These are phyloP conservation scores for Skeletonema menzelii DNA, from an alignment of 108 stramenopile species.

Conservation along the genomic window DNA sequence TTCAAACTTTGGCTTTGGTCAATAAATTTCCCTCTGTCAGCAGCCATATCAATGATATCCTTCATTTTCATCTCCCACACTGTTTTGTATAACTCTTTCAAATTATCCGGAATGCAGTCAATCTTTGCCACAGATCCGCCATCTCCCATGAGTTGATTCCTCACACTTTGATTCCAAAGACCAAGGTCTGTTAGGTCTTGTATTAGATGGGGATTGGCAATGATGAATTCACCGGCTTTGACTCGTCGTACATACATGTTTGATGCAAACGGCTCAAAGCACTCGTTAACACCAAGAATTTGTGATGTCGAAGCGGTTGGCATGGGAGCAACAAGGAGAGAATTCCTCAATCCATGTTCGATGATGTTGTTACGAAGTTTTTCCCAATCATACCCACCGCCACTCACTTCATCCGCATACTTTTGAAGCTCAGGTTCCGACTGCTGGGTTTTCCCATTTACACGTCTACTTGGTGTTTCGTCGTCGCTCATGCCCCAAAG, in stretches of 20 bases:
- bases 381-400: conserved; percentile 88
- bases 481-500: conserved; percentile 85
- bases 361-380: conserved; percentile 74
- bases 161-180: conserved; percentile 89
- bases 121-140: conserved; percentile 90
- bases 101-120: conserved; percentile 65
- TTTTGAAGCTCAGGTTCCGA: conserved; percentile 10
- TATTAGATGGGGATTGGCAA: conserved; percentile 95
- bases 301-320: conserved; percentile 98
- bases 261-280: conserved; percentile 96
- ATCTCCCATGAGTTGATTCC: conserved; percentile 94
- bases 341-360: conserved; percentile 86
- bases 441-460: background rate
- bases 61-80: conserved; percentile 99
- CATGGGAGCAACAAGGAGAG: conserved; percentile 96
- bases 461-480: conserved; percentile 60
- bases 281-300: conserved; percentile 97
- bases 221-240: conserved; percentile 97
- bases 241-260: conserved; percentile 96
- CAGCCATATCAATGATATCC: conserved; percentile 94
- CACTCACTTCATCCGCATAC: conserved; percentile 34
- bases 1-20: conserved; percentile 97
- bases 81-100: conserved; percentile 97
- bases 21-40: conserved; percentile 95
- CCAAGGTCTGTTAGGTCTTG: conserved; percentile 94